Percentiles rank a stretch among this genome's conserved stretches.
phyloP scores from a whole-genome alignment of 148 eudicot genomes.

The Vaccinium darrowii region DNA sequence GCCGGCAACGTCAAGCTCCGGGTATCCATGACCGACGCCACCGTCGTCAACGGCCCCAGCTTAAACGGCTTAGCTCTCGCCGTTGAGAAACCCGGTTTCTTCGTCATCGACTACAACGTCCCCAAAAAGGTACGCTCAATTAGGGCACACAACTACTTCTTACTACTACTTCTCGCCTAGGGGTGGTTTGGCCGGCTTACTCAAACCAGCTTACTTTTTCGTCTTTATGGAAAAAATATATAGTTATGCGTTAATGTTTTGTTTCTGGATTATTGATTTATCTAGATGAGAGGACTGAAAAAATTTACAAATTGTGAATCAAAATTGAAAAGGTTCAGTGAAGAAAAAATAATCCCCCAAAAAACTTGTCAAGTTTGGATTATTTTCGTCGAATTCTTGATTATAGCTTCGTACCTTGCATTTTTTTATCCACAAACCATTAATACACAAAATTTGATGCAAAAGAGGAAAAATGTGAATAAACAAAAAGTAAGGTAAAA shows the following conservation, averaged over 20 bases:
- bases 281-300: not conserved
- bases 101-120: slow-evolving; percentile 69
- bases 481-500: not conserved
- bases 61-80: slow-evolving; percentile 66
- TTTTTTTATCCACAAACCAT: not conserved
- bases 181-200: not conserved
- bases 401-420: not conserved
- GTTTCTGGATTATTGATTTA: not conserved
- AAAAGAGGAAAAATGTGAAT: no score
- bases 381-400: not conserved
- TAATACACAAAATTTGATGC: not conserved
- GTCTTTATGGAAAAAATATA: not conserved
- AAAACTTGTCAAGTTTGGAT: not conserved
- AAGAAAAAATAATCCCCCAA: not conserved
- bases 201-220: not conserved
- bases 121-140: slow-evolving; percentile 56
- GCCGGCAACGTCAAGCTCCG: slow-evolving; percentile 77
- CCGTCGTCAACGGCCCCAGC: slow-evolving; percentile 66
- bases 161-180: not conserved
- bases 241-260: not conserved
- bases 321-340: not conserved
- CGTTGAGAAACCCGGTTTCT: slow-evolving; percentile 76
- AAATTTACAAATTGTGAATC: not conserved
- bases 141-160: not conserved
- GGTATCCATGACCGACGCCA: slow-evolving; percentile 82